Conservation (phyloP, 164 flowering plant species). For the Umbilicus rupestris region DNA sequence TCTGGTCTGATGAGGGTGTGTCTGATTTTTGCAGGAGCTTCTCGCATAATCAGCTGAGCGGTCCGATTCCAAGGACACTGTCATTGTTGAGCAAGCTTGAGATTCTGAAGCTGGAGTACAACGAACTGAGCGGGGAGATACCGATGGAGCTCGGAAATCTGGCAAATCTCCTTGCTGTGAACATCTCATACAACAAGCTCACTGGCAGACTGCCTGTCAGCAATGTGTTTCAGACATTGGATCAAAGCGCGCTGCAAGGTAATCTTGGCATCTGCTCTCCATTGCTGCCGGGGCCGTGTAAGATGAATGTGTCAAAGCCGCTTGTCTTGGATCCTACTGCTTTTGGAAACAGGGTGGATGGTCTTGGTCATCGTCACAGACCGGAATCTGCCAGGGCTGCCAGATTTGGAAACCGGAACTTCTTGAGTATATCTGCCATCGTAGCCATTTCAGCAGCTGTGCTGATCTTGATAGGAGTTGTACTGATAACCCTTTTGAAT, state of each 20-base stretch:
- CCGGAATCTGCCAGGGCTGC: constrained; percentile 10
- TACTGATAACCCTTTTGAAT: constrained; percentile 58
- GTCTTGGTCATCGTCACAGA: constrained; percentile 14
- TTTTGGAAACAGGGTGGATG: constrained; percentile 26
- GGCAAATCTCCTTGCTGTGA: constrained; percentile 68
- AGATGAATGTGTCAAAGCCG: constrained; percentile 78
- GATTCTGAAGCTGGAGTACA: constrained; percentile 65
- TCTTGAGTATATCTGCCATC: constrained; percentile 77
- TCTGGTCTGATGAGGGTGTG: neutral
- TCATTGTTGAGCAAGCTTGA: constrained; percentile 57
- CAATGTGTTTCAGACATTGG: constrained; percentile 58
- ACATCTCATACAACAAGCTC: constrained; percentile 69
- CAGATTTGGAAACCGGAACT: constrained; percentile 27
- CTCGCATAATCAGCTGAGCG: constrained; percentile 61
- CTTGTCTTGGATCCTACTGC: constrained; percentile 69
- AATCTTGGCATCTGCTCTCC: constrained; percentile 93
- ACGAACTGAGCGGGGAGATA: constrained; percentile 70
- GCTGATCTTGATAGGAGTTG: constrained; percentile 52
- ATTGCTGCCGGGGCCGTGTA: constrained; percentile 71
- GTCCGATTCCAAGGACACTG: constrained; percentile 53
- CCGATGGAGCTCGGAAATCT: constrained; percentile 59
- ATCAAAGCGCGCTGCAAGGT: constrained; percentile 61
- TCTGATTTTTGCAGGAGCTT: constrained; percentile 58
- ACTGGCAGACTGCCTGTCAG: constrained; percentile 67
- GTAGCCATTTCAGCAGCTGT: constrained; percentile 70